phyloP scores from a whole-genome alignment of 139 green algal genomes.

The Chlorokybus atmophyticus region DNA sequence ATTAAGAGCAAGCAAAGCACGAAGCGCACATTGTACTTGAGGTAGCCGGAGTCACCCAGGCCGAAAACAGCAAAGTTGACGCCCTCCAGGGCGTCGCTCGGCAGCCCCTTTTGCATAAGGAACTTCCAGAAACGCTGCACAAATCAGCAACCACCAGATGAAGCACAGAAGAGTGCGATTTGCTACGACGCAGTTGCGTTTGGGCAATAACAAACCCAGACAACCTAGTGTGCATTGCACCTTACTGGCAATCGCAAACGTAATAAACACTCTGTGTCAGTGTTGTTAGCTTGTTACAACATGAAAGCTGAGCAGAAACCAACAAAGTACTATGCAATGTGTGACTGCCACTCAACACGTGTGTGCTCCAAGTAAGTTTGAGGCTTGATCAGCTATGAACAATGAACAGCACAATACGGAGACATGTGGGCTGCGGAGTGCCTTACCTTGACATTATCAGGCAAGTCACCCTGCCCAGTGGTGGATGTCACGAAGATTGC shows the following conservation, averaged over 20 bases:
- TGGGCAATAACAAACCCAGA: too few species aligned
- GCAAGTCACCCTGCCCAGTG: constrained; percentile 76
- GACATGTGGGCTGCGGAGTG: too few species aligned
- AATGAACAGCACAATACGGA: too few species aligned
- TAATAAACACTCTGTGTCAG: background rate
- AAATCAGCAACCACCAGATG: too few species aligned
- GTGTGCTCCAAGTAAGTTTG: too few species aligned
- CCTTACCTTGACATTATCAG: constrained; percentile 56
- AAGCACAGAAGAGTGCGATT: too few species aligned
- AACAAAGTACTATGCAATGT: too few species aligned
- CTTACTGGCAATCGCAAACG: background rate
- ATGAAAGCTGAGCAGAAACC: too few species aligned
- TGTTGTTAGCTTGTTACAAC: background rate
- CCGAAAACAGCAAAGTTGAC: constrained; percentile 73
- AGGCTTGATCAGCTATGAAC: too few species aligned
- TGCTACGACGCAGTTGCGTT: too few species aligned
- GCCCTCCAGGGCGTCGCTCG: constrained; percentile 40
- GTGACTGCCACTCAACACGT: too few species aligned
- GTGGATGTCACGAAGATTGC: constrained; percentile 69
- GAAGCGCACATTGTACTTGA: constrained; percentile 69
- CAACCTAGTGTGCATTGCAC: background rate
- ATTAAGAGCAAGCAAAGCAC: background rate
- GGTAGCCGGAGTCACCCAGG: constrained; percentile 83
- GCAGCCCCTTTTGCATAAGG: constrained; percentile 70
- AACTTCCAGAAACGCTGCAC: constrained; percentile 68